These are phyloP conservation scores for Trichoderma erinaceum DNA, from an alignment of 495 filamentous ascomycete genomes.

Conservation along the genomic window DNA sequence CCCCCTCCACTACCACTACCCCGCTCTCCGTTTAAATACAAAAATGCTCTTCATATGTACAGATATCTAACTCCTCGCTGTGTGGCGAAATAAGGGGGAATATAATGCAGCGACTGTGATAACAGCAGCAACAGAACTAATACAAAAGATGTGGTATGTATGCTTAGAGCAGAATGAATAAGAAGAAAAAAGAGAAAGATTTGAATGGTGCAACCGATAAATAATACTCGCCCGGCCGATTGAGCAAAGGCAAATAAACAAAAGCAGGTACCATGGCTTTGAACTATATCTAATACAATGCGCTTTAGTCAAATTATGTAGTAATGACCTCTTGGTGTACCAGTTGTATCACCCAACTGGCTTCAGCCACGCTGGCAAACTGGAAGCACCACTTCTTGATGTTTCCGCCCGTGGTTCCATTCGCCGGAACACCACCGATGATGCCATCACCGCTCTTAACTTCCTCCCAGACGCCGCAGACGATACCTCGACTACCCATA, in stretches of 20 bases:
- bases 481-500: constrained; percentile 75
- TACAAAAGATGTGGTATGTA: neutral
- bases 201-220: neutral
- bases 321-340: constrained; percentile 39
- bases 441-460: constrained; percentile 61
- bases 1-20: neutral
- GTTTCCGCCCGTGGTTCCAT: constrained; percentile 66
- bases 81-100: neutral
- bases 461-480: constrained; percentile 81
- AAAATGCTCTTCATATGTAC: neutral
- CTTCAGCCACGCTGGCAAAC: constrained; percentile 40
- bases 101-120: constrained; percentile 1
- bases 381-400: constrained; percentile 82
- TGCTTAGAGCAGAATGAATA: neutral
- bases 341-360: constrained; percentile 40
- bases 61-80: constrained; percentile 3
- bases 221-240: neutral
- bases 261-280: neutral
- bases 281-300: neutral
- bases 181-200: neutral
- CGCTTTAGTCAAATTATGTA: neutral
- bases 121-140: neutral
- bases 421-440: constrained; percentile 57
- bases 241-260: neutral
- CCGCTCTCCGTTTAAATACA: neutral